phyloP scores from a whole-genome alignment of 345 rosid genomes.

The Hibiscus mutabilis region DNA sequence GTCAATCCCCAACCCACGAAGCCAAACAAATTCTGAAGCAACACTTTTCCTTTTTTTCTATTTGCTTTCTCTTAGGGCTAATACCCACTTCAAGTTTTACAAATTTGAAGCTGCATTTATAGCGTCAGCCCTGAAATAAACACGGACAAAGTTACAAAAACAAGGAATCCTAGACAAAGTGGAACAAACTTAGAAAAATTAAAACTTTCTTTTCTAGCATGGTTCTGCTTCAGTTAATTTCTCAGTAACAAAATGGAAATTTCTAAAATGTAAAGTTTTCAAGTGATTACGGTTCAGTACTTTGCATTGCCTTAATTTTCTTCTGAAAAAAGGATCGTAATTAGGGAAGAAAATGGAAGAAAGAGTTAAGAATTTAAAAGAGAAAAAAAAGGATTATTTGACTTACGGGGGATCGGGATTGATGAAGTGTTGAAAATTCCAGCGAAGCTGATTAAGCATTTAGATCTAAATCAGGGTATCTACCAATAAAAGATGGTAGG shows the following conservation, averaged over 20 bases:
- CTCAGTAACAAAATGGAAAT: background rate
- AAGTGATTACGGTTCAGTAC: too few species aligned
- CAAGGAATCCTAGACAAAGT: background rate
- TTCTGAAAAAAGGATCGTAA: background rate
- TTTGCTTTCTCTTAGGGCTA: background rate
- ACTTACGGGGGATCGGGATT: slow-evolving; percentile 8
- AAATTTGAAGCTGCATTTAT: slow-evolving; percentile 16
- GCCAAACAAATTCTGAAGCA: background rate
- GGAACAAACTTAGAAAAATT: background rate
- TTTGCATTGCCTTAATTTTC: background rate
- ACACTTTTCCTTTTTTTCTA: too few species aligned
- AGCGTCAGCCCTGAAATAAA: slow-evolving; percentile 4
- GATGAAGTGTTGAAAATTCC: background rate
- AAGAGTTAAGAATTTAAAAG: background rate
- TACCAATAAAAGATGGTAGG: background rate
- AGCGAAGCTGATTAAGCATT: background rate
- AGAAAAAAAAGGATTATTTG: background rate
- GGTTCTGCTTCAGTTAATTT: background rate
- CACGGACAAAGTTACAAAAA: background rate
- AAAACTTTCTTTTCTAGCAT: background rate
- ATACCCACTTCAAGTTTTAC: slow-evolving; percentile 7
- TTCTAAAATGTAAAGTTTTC: background rate
- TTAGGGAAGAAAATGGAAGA: background rate
- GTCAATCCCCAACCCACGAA: background rate
- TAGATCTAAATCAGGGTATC: slow-evolving; percentile 8